These are phyloP conservation scores for Glarea lozoyensis DNA, from an alignment of 495 filamentous ascomycete species.

Conservation along the genomic window DNA sequence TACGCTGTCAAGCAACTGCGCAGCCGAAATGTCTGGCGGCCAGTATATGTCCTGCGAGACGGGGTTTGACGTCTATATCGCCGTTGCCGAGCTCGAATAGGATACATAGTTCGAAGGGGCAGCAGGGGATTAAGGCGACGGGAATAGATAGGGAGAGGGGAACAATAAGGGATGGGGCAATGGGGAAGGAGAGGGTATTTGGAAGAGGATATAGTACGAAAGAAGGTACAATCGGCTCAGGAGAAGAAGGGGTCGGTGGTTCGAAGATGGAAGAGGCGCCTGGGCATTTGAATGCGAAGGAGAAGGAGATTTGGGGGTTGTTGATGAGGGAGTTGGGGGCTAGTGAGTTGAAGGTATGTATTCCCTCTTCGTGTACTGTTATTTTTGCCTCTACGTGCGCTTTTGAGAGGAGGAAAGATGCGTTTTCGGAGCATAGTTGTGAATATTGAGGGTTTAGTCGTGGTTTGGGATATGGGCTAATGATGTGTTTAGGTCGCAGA, in stretches of 20 bases:
- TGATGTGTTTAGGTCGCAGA: slow-evolving; percentile 50
- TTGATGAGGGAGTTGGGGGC: slow-evolving; percentile 33
- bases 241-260: slow-evolving; percentile 4
- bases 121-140: neutral
- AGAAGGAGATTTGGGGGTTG: slow-evolving; percentile 37
- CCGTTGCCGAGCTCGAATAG: neutral
- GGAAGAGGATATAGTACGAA: slow-evolving; percentile 2
- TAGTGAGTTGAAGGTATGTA: slow-evolving; percentile 29
- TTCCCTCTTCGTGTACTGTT: too few relatives aligned
- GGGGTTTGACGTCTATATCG: neutral
- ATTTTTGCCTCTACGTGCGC: neutral
- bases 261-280: slow-evolving; percentile 22
- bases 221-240: slow-evolving; percentile 11
- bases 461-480: neutral
- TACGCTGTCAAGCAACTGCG: slow-evolving; percentile 5
- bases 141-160: neutral
- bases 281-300: slow-evolving; percentile 38
- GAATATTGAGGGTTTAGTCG: too few relatives aligned
- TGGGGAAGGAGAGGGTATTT: neutral
- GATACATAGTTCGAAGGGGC: neutral
- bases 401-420: neutral
- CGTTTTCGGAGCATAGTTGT: too few relatives aligned
- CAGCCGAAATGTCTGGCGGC: slow-evolving; percentile 6
- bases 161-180: neutral
- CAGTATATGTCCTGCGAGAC: slow-evolving; percentile 2